Base-by-base conservation (phyloP, 78 protist genomes). In the Protostelium mycophagum region DNA sequence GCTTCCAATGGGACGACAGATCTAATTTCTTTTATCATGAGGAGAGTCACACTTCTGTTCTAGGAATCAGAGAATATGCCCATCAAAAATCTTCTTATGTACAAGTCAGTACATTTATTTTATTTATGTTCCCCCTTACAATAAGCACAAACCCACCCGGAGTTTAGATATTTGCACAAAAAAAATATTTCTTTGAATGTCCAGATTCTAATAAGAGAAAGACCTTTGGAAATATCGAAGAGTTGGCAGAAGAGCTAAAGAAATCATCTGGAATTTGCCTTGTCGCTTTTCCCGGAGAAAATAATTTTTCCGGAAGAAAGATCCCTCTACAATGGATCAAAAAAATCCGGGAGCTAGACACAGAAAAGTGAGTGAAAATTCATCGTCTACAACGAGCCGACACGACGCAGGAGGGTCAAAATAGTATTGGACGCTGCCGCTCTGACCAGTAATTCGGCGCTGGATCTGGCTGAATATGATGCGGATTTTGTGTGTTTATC, bases 11-110 rank as follows among this genome's bases (percentile, higher is more conserved):
- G 97, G 0, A n/a, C 1, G 5, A 73, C 23, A 0, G 73, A n/a
- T 63, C 93, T 25, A 29, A 0, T 36, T 95, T 91, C 85, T 83
- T 88, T 36, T 93, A 96, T 85, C 36, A 83, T 5, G 28, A 36
- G 28, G 91, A 91, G 34, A 86, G 94, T 38, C 98, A 97, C 51
- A 96, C 94, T 35, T 93, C 96, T 0, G 93, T 97, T 28, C 86
- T 97, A 35, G 98, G 97, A 28, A 95, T 97, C 28, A 73, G 98
- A 38, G 97, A 94, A 87, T 91, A 89, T 38, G 97, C 97, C 28
- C 31, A 84, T 34, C 84, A 34, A 0, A 23, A 23, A 0, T 73
- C 88, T 0, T 23, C 92, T 28, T 25, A 37, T 1, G 87, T 90
- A 31, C 16, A 85, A 36, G 39, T 91, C 0, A 87, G 88, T 34